Percentiles rank a stretch among this genome's conserved stretches.
phyloP scores from a whole-genome alignment of 2,329 filamentous ascomycete species.

The Aspergillus phoenicis region DNA sequence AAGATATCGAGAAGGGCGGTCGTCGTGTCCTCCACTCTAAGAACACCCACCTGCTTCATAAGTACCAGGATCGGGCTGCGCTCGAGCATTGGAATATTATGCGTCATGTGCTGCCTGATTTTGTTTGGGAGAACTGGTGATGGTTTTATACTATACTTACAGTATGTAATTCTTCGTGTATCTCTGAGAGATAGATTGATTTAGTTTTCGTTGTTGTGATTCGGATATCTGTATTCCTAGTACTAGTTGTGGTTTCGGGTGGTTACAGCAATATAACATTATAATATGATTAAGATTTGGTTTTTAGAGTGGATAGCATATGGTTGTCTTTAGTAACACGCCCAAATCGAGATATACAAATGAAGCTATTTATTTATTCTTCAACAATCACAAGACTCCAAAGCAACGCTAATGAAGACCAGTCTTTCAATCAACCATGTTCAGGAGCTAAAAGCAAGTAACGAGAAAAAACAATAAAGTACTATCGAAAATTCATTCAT shows the following conservation, averaged over 20 bases:
- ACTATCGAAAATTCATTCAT: not conserved
- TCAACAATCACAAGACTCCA: not conserved
- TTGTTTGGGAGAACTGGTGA: conserved; percentile 86
- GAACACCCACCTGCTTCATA: conserved; percentile 66
- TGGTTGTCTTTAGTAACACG: too few species aligned
- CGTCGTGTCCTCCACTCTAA: conserved; percentile 43
- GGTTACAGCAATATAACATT: not conserved
- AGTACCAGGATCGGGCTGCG: conserved; percentile 75
- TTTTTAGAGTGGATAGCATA: too few species aligned
- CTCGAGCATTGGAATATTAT: conserved; percentile 90
- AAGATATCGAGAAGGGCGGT: conserved; percentile 48
- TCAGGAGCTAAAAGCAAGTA: not conserved
- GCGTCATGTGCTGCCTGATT: conserved; percentile 75
- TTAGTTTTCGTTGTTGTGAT: too few species aligned
- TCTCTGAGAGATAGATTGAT: too few species aligned
- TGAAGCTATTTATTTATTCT: not conserved
- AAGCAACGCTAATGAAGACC: not conserved
- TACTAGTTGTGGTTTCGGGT: not conserved
- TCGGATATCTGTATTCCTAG: not conserved
- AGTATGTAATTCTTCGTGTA: not conserved
- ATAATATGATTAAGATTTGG: too few species aligned
- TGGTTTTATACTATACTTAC: not conserved
- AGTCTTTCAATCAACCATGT: not conserved
- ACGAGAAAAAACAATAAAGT: not conserved
- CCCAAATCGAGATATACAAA: too few species aligned